A percentile compares a stretch with the other conserved stretches of the same genome.
These are phyloP conservation scores for Xylaria hypoxylon DNA, from an alignment of 2,329 filamentous ascomycete genomes.

Conservation along the genomic window DNA sequence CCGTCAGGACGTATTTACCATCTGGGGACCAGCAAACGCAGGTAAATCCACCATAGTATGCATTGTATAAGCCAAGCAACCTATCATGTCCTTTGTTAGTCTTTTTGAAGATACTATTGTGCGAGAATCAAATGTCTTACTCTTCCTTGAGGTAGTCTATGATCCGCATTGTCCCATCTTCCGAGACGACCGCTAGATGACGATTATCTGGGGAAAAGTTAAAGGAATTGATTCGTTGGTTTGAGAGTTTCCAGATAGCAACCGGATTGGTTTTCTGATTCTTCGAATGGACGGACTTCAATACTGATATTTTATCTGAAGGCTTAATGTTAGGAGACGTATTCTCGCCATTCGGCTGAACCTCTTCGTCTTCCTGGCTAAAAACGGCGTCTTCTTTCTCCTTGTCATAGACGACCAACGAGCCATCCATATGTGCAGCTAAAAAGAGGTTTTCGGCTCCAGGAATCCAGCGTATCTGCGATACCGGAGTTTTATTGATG, in stretches of 20 bases:
- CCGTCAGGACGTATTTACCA: constrained; percentile 93
- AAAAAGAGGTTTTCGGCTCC: constrained; percentile 94
- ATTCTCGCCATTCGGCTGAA: constrained; percentile 47
- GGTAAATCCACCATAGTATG: constrained; percentile 92
- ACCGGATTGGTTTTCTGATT: constrained; percentile 96
- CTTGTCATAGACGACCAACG: constrained; percentile 94
- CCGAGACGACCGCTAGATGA: constrained; percentile 89
- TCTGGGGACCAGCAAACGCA: constrained; percentile 99
- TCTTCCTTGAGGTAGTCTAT: constrained; percentile 93
- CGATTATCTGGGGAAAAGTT: constrained; percentile 90
- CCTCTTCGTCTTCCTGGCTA: constrained; percentile 36
- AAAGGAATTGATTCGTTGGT: constrained; percentile 89
- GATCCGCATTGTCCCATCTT: constrained; percentile 89
- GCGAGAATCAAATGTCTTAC: constrained; percentile 61
- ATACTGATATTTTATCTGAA: constrained; percentile 72
- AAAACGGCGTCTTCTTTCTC: constrained; percentile 76
- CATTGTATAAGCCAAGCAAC: constrained; percentile 86
- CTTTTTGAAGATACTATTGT: constrained; percentile 6
- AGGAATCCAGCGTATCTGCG: constrained; percentile 92
- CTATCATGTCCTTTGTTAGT: constrained; percentile 56
- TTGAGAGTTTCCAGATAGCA: constrained; percentile 90
- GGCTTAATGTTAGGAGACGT: constrained; percentile 54
- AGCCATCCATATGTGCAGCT: constrained; percentile 91
- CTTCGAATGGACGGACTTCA: constrained; percentile 92
- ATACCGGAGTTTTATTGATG: constrained; percentile 87